phyloP scores from a whole-genome alignment of 139 green algal species.

The Astrephomene gubernaculifera region DNA sequence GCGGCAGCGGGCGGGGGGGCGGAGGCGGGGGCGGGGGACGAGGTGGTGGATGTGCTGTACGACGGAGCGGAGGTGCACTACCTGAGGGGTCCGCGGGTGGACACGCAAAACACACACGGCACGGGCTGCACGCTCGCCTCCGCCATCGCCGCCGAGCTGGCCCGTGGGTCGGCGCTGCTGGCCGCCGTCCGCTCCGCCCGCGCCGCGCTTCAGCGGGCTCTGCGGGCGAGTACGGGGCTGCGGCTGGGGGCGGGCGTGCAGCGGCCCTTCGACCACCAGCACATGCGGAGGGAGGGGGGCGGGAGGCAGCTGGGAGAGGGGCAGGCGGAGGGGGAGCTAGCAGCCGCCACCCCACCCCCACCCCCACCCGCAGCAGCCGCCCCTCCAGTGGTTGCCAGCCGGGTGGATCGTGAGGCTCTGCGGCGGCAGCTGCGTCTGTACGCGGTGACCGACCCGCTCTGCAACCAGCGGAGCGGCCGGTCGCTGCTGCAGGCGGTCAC shows the following conservation, averaged over 20 bases:
- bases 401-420: background rate
- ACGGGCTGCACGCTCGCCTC: conserved; percentile 94
- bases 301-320: background rate
- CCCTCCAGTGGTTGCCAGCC: no score
- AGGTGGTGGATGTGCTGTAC: conserved; percentile 88
- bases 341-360: no score
- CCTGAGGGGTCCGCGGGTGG: conserved; percentile 61
- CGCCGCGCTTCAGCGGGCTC: conserved; percentile 74
- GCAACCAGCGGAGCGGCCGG: conserved; percentile 62
- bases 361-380: no score
- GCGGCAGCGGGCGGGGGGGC: background rate
- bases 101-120: conserved; percentile 91
- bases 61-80: conserved; percentile 73
- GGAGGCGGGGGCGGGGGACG: conserved; percentile 21
- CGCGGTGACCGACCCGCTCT: conserved; percentile 83
- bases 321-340: background rate
- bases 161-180: conserved; percentile 72
- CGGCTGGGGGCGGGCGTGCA: conserved; percentile 79
- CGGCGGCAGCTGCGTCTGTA: conserved; percentile 78
- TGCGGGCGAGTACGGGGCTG: conserved; percentile 68
- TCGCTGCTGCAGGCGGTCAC: conserved; percentile 68
- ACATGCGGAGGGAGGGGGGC: conserved; percentile 10
- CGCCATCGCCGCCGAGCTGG: conserved; percentile 88
- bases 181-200: conserved; percentile 75
- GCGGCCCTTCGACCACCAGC: conserved; percentile 84